Base-by-base conservation (phyloP, 2,329 filamentous ascomycete species). In the Rhinocladiella similis region DNA sequence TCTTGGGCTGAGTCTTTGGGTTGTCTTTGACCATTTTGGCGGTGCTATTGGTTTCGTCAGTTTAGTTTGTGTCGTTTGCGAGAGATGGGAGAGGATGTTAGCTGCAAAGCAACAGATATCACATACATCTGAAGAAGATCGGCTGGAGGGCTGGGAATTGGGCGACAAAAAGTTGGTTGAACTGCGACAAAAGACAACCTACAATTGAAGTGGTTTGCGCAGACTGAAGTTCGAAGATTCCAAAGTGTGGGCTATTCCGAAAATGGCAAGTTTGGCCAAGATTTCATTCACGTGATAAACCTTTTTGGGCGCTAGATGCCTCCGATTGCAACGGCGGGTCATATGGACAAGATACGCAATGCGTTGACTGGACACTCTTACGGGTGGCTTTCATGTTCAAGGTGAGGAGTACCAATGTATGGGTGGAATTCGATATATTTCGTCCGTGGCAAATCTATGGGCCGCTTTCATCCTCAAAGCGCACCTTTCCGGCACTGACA, bases 401-500 rank as follows among this genome's bases (percentile, higher is more conserved):
- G 29, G 29, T 33, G 25, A 4, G 3, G 25, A 27, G 4, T n/a
- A n/a, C n/a, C n/a, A n/a, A n/a, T 7, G 25, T 27, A 13, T 19
- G 41, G 10, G 9, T 19, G 41, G 18, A 19, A 43, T 43, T 20
- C 5, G 18, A 13, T 22, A 19, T 22, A 20, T 19, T 7, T 43
- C 41, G 16, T 43, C 22, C 18, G 6, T 10, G 38, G 13, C n/a
- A 18, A 5, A 41, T 18, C 38, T 41, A 41, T 41, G 38, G 18
- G 10, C 38, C 48, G 25, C 19, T 52, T 48, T 59, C 53, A 55
- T 76, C 73, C 39, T 77, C 70, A 63, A 71, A 75, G 27, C 65
- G 71, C 5, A 73, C 64, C 55, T 79, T 75, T 1, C 83, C 86
- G 66, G 83, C 74, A 67, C 86, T 91, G 29, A 99, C 85, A 78